These are phyloP conservation scores for Phytophthora ohioensis DNA, from an alignment of 352 stramenopile genomes.

Conservation along the genomic window DNA sequence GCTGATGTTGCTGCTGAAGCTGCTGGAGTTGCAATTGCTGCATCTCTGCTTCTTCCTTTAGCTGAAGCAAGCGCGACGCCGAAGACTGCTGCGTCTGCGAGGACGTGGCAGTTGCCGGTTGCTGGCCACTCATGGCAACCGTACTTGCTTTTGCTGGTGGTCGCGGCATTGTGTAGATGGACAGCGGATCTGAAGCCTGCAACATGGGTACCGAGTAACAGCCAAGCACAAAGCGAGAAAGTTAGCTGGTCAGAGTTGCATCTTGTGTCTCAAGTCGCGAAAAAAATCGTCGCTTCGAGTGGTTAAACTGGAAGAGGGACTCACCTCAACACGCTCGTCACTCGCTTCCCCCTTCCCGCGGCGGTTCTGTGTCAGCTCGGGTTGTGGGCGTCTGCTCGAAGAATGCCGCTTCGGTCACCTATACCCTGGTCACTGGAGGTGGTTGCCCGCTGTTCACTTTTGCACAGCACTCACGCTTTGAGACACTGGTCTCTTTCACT, in stretches of 20 bases:
- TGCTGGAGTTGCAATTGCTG: slow-evolving; percentile 44
- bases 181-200: slow-evolving; percentile 18
- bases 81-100: slow-evolving; percentile 22
- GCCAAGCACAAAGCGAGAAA: slow-evolving; percentile 10
- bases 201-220: slow-evolving; percentile 14
- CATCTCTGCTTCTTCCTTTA: slow-evolving; percentile 43
- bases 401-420: slow-evolving; percentile 59
- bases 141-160: slow-evolving; percentile 29
- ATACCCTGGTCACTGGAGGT: slow-evolving; percentile 35
- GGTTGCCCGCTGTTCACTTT: slow-evolving; percentile 6
- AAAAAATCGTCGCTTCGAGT: slow-evolving; percentile 20
- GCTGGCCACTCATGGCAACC: slow-evolving; percentile 26
- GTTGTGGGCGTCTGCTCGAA: slow-evolving; percentile 44
- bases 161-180: slow-evolving; percentile 37
- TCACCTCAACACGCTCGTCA: slow-evolving; percentile 30
- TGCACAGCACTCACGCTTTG: slow-evolving; percentile 16
- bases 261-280: slow-evolving; percentile 20
- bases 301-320: slow-evolving; percentile 5
- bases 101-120: slow-evolving; percentile 8
- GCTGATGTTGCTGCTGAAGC: slow-evolving; percentile 43
- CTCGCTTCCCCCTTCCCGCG: slow-evolving; percentile 36
- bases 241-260: slow-evolving; percentile 25
- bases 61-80: slow-evolving; percentile 29
- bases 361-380: slow-evolving; percentile 41
- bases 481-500: slow-evolving; percentile 33